Conservation (phyloP, 2,329 filamentous ascomycete species). For the Colletotrichum caudatum region DNA sequence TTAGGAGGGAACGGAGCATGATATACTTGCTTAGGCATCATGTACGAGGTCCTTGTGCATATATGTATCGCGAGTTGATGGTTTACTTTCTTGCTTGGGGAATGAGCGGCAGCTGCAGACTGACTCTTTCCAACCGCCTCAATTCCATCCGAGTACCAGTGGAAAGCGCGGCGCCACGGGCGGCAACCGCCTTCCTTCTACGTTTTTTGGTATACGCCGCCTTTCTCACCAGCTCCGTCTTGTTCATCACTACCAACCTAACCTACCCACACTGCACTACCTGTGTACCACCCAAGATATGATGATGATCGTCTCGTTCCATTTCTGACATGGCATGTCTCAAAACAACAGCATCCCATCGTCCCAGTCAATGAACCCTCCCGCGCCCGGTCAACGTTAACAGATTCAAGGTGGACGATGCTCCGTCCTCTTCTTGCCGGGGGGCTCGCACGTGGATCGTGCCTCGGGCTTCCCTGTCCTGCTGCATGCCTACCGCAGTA, state of each 20-base stretch:
- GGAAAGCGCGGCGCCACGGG: background rate
- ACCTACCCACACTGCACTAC: too few species aligned
- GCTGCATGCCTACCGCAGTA: background rate
- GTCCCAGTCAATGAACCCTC: background rate
- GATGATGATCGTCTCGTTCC: background rate
- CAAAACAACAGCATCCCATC: background rate
- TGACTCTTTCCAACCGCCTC: background rate
- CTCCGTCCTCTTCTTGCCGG: background rate
- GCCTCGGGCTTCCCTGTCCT: constrained; percentile 8
- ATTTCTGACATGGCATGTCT: constrained; percentile 2
- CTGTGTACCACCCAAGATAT: too few species aligned
- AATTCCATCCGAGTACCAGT: background rate
- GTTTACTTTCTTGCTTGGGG: background rate
- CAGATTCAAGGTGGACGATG: background rate
- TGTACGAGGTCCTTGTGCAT: background rate
- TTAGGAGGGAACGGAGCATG: background rate
- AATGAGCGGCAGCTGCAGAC: background rate
- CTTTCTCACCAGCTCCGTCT: background rate
- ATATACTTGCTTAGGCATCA: background rate
- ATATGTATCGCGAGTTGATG: background rate
- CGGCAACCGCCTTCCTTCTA: background rate
- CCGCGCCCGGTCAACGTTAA: background rate
- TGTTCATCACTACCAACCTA: background rate
- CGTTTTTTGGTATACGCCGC: background rate
- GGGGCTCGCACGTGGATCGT: constrained; percentile 1